phyloP scores from a whole-genome alignment of 306 rosid genomes.

The Alnus glutinosa region DNA sequence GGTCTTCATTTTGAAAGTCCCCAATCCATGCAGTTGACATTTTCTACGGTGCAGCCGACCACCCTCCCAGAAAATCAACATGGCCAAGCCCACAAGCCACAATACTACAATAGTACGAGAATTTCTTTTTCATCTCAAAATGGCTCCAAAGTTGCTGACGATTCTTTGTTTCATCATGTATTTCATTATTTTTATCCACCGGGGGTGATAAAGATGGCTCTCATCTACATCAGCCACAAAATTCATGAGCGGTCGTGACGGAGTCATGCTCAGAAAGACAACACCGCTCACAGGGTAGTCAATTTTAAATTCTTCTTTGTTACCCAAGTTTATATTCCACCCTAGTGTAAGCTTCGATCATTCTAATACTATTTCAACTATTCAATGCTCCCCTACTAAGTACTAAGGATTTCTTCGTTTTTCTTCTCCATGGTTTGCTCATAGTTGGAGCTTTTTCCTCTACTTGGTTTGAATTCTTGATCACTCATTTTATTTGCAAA shows the following conservation, averaged over 20 bases:
- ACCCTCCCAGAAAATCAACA: not conserved
- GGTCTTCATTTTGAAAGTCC: too few species aligned
- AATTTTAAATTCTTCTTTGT: slow-evolving; percentile 1
- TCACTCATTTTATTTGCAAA: not conserved
- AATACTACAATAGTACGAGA: too few species aligned
- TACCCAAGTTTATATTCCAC: not conserved
- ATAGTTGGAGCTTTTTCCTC: not conserved
- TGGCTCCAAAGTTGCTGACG: too few species aligned
- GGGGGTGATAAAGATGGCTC: slow-evolving; percentile 40
- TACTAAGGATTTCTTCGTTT: not conserved
- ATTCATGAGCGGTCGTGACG: slow-evolving; percentile 26
- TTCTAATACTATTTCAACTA: not conserved
- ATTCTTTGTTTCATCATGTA: too few species aligned
- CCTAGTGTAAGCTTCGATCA: not conserved
- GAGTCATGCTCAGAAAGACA: slow-evolving; percentile 46
- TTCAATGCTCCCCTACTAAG: slow-evolving; percentile 15
- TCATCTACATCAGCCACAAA: slow-evolving; percentile 18
- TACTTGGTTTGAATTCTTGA: not conserved
- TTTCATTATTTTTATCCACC: not conserved
- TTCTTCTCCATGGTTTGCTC: too few species aligned
- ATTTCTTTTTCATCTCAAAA: too few species aligned
- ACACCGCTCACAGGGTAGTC: slow-evolving; percentile 7
- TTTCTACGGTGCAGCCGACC: not conserved
- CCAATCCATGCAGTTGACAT: too few species aligned
- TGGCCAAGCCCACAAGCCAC: too few species aligned